Evolutionary conservation across 805 yeast species (phyloP), one percentile per base, ranked within the genome.

Genomic region (Cyberlindnera misumaiensis): DNA sequence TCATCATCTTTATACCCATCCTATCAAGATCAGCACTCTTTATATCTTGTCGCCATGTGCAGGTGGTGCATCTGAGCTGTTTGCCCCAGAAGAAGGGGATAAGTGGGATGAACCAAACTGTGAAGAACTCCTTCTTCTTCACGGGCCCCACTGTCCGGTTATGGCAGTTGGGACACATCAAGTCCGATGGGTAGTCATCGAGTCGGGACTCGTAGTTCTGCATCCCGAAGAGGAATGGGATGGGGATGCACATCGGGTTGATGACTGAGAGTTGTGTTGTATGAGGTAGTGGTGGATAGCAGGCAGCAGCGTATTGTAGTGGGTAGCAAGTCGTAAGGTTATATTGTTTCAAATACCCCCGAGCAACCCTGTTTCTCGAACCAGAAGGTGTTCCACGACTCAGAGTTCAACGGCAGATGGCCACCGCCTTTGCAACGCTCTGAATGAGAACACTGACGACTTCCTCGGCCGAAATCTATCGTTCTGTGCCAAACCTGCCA

Each of bases 131-230:
- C 45, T 67, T 69, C 33, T 76, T 62, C 44, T 75, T 68, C 9
- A 74, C 61, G 0, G 80, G 75, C 37, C 60, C 55, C 4, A 75
- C 83, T 20, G 74, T 62, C 40, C 64, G 63, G 51, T 77, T 77
- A 48, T 75, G 80, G 46, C 84, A 77, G 43, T 73, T 67, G 14
- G 78, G 76, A 49, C 84, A 77, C 42, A 67, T 69, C 13, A 62
- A 35, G 5, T 52, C 41, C 17, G 44, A 40, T 3, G 58, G 58
- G 26, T 52, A 45, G 5, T 51, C 51, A 25, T 52, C 45, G 5
- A 49, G 5, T 15, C 39, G 31, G 28, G 61, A 61, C 6, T 51
- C 52, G 5, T 45, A 62, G 43, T 56, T 56, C 32, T 51, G 44
- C 30, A 48, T 53, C 9, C 70, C 70, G 42, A 64, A 62, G 9